Evolutionary conservation across 2,329 filamentous ascomycete species (phyloP), one percentile per base, ranked within the genome.

Genomic region (Aureobasidium mangrovei): DNA sequence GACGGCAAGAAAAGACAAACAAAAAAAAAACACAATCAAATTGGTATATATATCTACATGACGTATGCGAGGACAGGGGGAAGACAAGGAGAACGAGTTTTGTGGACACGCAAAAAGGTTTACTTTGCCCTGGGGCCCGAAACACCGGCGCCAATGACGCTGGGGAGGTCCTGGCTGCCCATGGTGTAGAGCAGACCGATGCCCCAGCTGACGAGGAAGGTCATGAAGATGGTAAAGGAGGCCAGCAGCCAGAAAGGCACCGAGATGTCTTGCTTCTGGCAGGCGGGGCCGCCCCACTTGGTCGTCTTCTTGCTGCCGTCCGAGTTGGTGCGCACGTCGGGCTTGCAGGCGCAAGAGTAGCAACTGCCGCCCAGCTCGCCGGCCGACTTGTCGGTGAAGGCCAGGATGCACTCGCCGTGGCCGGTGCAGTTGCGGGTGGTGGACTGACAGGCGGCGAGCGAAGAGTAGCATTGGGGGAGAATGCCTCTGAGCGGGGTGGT

Each of bases 101-200:
- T 10, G 8, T 10, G 38, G 7, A 12, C 5, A 40, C 8, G 5
- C n/a, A 7, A 40, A 6, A 10, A 10, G 8, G 10, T 42, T 26
- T 48, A 54, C 43, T 48, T 54, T 32, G 41, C 62, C 48, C 67
- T 89, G 33, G 83, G 77, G 58, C 83, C 81, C 60, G 85, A 87
- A 36, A 98, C 91, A 59, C 93, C 93, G 45, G 93, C 93, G n/a
- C 90, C 89, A 69, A 98, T 91, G 7, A 98, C 91, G 62, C 90
- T 90, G 0, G 93, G 93, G 60, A 97, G 76, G 71, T 90, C 86
- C 74, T 95, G 84, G 68, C 86, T 81, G 33, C 91, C 93, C 64
- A 97, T 87, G 59, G 76, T 84, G 70, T 85, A 93, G 53, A 98
- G 70, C 77, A 95, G 74, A 4, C 84, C 82, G 62, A 97, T 84